Conservation (phyloP, 345 rosid species). For the Kandelia obovata region DNA sequence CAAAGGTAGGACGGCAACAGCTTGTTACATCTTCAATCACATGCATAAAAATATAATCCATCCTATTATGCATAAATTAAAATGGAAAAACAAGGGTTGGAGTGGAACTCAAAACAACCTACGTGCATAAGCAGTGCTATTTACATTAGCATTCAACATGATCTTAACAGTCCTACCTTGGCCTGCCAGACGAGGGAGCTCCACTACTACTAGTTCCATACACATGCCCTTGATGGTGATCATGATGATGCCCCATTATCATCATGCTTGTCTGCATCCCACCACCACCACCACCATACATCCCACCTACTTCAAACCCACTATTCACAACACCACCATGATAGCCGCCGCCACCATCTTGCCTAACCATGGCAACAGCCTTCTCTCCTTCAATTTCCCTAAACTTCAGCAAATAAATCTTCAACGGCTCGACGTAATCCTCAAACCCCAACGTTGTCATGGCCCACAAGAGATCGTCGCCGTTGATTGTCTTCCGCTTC, state of each 20-base stretch:
- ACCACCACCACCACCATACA: not conserved
- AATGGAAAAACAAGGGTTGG: too few relatives aligned
- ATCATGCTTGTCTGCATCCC: conserved; percentile 18
- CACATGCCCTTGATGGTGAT: conserved; percentile 21
- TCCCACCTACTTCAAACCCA: conserved; percentile 11
- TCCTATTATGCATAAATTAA: too few relatives aligned
- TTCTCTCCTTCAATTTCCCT: conserved; percentile 16
- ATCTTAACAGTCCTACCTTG: not conserved
- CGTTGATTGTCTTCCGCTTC: conserved; percentile 13
- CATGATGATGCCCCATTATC: conserved; percentile 14
- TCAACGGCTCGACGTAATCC: conserved; percentile 15
- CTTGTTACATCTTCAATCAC: too few relatives aligned
- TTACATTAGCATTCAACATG: not conserved
- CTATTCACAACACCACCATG: conserved; percentile 1
- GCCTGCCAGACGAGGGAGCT: conserved; percentile 21
- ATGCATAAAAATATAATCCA: too few relatives aligned
- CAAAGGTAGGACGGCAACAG: too few relatives aligned
- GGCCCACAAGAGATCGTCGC: conserved; percentile 15
- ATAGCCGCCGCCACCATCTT: not conserved
- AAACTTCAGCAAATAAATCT: conserved; percentile 8
- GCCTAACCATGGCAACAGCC: conserved; percentile 1
- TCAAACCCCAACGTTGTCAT: conserved; percentile 17
- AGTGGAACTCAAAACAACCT: too few relatives aligned
- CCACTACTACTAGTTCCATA: conserved; percentile 33
- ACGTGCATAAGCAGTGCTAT: not conserved